Base-by-base conservation (phyloP, 345 rosid genomes). In the Lepidium didymum region DNA sequence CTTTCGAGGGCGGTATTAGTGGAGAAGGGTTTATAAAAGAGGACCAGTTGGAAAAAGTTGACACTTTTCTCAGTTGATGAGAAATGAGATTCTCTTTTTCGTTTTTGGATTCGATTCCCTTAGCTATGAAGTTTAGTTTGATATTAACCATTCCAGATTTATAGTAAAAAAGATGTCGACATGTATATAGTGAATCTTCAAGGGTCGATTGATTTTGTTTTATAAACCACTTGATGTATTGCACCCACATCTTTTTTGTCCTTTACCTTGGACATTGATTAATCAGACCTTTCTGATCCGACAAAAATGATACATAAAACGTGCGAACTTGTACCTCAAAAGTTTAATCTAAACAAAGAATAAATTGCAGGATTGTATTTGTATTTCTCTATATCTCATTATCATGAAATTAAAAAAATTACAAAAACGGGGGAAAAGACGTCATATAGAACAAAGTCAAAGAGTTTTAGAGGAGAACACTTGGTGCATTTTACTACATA, bases 401-500 rank as follows among this genome's bases (percentile, higher is more conserved):
- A 4, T 40, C n/a, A n/a, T 38, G 33, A 1, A 21, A 7, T 57
- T 18, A 12, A 56, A 11, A 31, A 8, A 4, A 0, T 4, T 4
- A 4, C 4, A 27, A 27, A 27, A 4, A 5, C 0, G 6, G 6
- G 19, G 19, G 43, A 19, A 15, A 16, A 14, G 5, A 45, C 18
- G 42, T 62, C 5, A 45, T 29, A 10, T 18, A 18, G 21, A 21
- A 63, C 45, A 21, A 46, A 47, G 57, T 63, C 68, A 45, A 34
- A 23, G 18, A 6, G 55, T 44, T 35, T 37, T 34, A 33, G 35
- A 67, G 62, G 14, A 25, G 31, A 47, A 10, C 3, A 16, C 33
- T 68, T 57, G 10, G 25, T 69, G 74, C 25, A 59, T 50, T 18
- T 68, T 36, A 59, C 67, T 18, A 3, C 51, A 18, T 40, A 59